Percentiles rank a stretch among this genome's conserved stretches.
phyloP scores from a whole-genome alignment of 768 basidiomycete species.

The Pisolithus tinctorius region DNA sequence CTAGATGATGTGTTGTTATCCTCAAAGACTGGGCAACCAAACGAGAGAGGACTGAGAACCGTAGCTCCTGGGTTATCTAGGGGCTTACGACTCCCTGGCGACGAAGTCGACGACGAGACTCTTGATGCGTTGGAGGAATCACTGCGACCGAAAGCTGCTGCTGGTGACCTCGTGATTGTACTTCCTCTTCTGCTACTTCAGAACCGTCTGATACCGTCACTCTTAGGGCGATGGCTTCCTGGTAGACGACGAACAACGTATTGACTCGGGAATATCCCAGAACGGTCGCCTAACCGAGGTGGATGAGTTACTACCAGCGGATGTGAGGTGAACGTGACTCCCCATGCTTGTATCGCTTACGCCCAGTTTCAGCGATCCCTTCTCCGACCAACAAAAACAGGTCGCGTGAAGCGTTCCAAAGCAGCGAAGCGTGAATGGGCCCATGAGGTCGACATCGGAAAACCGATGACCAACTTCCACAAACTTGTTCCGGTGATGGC shows the following conservation, averaged over 20 bases:
- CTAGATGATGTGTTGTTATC: conserved; percentile 55
- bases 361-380: conserved; percentile 41
- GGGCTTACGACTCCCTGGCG: conserved; percentile 67
- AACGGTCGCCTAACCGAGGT: conserved; percentile 42
- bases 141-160: neutral
- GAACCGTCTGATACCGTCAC: conserved; percentile 20
- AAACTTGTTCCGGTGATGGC: conserved; percentile 97
- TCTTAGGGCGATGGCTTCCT: conserved; percentile 15
- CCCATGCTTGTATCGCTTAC: conserved; percentile 3
- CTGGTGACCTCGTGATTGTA: conserved; percentile 12
- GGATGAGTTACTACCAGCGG: conserved; percentile 71
- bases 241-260: conserved; percentile 15
- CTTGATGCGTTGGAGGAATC: conserved; percentile 27
- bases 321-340: conserved; percentile 26
- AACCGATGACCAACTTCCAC: conserved; percentile 80
- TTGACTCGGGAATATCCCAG: conserved; percentile 12
- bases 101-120: conserved; percentile 42
- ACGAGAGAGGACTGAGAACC: conserved; percentile 48
- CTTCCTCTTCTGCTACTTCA: conserved; percentile 3
- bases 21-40: conserved; percentile 25
- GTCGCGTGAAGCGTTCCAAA: conserved; percentile 37
- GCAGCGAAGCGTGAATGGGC: conserved; percentile 93
- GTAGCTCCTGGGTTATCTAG: conserved; percentile 80
- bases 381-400: conserved; percentile 46
- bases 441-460: conserved; percentile 91